Evolutionary conservation across 768 basidiomycete genomes (phyloP).

Genomic region (Cyclocybe aegerita): DNA sequence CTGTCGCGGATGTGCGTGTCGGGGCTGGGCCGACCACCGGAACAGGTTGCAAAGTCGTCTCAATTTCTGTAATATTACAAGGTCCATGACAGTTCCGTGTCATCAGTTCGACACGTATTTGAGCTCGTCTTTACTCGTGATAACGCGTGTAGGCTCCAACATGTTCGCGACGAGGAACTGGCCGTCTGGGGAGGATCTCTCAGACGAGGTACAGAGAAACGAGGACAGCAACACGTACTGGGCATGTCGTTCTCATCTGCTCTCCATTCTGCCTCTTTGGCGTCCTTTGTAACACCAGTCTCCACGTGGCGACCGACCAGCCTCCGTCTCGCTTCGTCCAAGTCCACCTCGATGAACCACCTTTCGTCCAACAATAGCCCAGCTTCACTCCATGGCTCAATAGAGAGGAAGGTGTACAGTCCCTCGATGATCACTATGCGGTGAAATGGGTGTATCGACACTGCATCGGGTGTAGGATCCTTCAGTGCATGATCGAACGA

Average conservation of each 20-base stretch:
- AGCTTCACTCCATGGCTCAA: constrained; percentile 71
- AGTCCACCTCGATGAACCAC: constrained; percentile 68
- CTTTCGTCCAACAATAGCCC: constrained; percentile 70
- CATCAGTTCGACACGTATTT: background rate
- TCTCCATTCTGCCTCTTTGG: constrained; percentile 65
- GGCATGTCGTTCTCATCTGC: constrained; percentile 79
- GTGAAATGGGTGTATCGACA: constrained; percentile 59
- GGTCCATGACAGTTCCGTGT: too few relatives aligned
- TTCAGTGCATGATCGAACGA: constrained; percentile 88
- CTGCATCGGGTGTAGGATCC: constrained; percentile 68
- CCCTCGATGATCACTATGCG: constrained; percentile 88
- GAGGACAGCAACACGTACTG: constrained; percentile 38
- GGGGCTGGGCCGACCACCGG: too few relatives aligned
- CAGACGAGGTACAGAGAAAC: constrained; percentile 5
- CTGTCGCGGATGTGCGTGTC: too few relatives aligned
- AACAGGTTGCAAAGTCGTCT: too few relatives aligned
- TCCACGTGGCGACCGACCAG: constrained; percentile 73
- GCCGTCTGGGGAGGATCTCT: constrained; percentile 35
- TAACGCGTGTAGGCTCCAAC: constrained; percentile 43
- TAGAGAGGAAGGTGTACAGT: constrained; percentile 78
- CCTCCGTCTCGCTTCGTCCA: constrained; percentile 53
- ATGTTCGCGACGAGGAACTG: constrained; percentile 43
- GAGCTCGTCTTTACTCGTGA: constrained; percentile 26
- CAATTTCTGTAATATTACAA: too few relatives aligned
- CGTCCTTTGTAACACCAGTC: constrained; percentile 69